Evolutionary conservation across 176 grass and related monocot genomes (phyloP).

Genomic region (Canna indica): DNA sequence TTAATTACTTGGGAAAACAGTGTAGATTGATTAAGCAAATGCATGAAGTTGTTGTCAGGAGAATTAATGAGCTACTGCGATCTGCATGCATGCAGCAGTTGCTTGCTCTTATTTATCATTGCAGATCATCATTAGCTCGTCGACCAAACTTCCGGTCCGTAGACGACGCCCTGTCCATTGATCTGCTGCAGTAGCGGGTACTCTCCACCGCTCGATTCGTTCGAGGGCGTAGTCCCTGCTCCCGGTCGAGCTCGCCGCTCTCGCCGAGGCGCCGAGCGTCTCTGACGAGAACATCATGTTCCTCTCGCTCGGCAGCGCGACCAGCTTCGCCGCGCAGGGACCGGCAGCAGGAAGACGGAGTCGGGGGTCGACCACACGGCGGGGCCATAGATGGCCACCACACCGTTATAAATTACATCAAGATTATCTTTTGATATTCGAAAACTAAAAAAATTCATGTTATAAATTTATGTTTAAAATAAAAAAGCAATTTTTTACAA

Average conservation of each 20-base stretch:
- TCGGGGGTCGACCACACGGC: conserved; percentile 1
- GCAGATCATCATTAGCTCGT: no score
- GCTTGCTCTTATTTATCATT: no score
- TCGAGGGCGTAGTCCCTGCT: conserved; percentile 2
- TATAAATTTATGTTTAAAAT: no score
- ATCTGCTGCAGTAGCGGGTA: conserved; percentile 2
- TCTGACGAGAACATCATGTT: conserved; percentile 15
- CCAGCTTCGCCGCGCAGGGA: neutral
- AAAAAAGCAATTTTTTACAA: no score
- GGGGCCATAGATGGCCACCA: neutral
- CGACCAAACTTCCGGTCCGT: conserved; percentile 1
- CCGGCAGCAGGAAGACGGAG: neutral
- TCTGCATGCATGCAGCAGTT: no score
- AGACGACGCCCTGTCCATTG: conserved; percentile 10
- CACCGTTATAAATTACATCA: no score
- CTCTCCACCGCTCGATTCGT: neutral
- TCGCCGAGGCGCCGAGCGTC: neutral
- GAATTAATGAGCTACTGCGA: no score
- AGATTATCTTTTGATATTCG: no score
- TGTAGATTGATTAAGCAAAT: no score
- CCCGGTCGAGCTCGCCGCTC: neutral
- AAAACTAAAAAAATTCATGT: no score
- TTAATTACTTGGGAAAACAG: no score
- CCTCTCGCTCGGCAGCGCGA: neutral
- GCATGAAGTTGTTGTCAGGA: no score